Base-by-base conservation (phyloP, 176 grass and related monocot species). In the Puya raimondii region DNA sequence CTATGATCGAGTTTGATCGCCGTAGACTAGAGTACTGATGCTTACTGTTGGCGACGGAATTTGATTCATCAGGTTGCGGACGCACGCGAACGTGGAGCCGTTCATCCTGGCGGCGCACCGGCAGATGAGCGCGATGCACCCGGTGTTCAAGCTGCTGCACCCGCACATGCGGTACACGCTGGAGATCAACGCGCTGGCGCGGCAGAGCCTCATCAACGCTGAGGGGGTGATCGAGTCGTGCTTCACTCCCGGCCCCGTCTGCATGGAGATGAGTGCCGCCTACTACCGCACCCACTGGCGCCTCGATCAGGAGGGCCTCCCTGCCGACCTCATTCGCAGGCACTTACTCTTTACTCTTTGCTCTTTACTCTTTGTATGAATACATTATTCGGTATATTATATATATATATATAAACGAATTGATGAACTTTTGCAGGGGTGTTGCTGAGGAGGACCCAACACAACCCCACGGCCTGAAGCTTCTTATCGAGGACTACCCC, bases 161-260 rank as follows among this genome's bases (percentile, higher is more conserved):
- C 94, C 94, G 29, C 94, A 99, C 86, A 99, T 84, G 84, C 63
- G 89, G 27, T 93, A 99, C 79, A 99, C 94, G 14, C 80, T 99
- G 10, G 94, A 93, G 87, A 99, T 99, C 67, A 99, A 99, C 11
- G 94, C 89, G 2, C 82, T 99, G 66, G 94, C 94, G 5, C 68
- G 94, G 82, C 94, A 99, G 89, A 99, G 85, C 71, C 63, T 99
- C 48, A 91, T 99, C 83, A 99, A 85, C 16, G 89, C 89, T 0
- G 89, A 99, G 2, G 94, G 94, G 0, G 94, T 99, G 51, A 99
- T 99, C 15, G 94, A 99, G 54, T 86, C 89, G 16, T 93, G 94
- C 84, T 99, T 99, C 63, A 99, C 89, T 20, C 87, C 94, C 1
- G 89, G 94, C 9, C 84, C 94, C 14, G 75, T 81, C 66, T 81